A percentile compares a stretch with the other conserved stretches of the same genome.
Evolutionary conservation across 495 filamentous ascomycete genomes (phyloP).

Genomic region (Letharia columbiana): DNA sequence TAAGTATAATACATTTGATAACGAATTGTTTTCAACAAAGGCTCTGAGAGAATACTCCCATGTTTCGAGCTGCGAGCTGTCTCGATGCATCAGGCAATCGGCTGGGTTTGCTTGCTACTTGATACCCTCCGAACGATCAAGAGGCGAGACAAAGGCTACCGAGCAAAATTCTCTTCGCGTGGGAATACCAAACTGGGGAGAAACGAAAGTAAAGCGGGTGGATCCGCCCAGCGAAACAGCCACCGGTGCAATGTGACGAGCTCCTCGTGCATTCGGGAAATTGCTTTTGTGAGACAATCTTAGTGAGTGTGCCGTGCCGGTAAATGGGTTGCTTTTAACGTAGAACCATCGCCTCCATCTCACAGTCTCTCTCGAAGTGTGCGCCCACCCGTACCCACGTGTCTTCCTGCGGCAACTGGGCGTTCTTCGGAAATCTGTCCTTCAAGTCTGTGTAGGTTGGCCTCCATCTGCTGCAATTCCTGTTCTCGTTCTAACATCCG

Average conservation of each 20-base stretch:
- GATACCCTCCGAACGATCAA: background rate
- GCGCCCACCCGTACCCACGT: slow-evolving; percentile 10
- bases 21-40: background rate
- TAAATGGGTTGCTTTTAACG: background rate
- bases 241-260: background rate
- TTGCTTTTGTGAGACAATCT: background rate
- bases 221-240: background rate
- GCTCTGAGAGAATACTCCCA: background rate
- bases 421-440: slow-evolving; percentile 20
- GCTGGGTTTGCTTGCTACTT: background rate
- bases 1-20: background rate
- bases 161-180: background rate
- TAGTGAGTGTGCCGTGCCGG: background rate
- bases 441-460: slow-evolving; percentile 17
- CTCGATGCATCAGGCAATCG: background rate
- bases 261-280: background rate
- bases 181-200: background rate
- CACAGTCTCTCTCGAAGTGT: slow-evolving; percentile 20
- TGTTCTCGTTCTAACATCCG: slow-evolving; percentile 14
- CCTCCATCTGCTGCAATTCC: slow-evolving; percentile 21
- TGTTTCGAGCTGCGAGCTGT: background rate
- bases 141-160: background rate
- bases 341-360: slow-evolving; percentile 4
- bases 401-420: slow-evolving; percentile 6
- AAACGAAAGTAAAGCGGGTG: background rate